Evolutionary conservation across 441 rosid species (phyloP), one percentile per base, ranked within the genome.

Genomic region (Jatropha multifida): DNA sequence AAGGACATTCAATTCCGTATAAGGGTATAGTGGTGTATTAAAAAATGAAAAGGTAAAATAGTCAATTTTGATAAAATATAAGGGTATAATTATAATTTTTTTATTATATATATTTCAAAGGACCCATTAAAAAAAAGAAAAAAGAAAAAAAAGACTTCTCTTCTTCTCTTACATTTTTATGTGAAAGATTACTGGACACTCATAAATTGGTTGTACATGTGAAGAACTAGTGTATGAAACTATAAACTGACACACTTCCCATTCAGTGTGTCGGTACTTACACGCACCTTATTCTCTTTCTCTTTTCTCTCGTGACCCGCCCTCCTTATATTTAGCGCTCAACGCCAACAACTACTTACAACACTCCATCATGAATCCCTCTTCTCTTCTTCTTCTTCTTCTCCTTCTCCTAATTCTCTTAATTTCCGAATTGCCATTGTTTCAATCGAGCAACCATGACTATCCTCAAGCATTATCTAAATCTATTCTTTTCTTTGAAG

Each of bases 401-500:
- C 10, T 69, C 37, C 14, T 75, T 63, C 72, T 81, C 55, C 3
- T 42, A 23, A 9, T 18, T 18, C 3, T 69, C 15, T 5, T 75
- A 3, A 6, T 66, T 42, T 63, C 67, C 2, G 46, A 13, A 5
- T 55, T 76, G 32, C 71, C 81, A 32, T 7, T 41, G 13, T 59
- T n/a, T 59, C 80, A 68, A n/a, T 80, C 89, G 23, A 81, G 76
- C 81, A 75, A 72, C 77, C 98, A 84, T 69, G 89, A 91, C 67
- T 94, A 92, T 81, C 68, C 58, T 3, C 95, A 89, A 67, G 99
- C 99, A 63, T 83, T 94, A 70, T 83, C 98, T 41, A 93, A 94
- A 78, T 86, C 97, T 11, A 93, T 94, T 76, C 90, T 94, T 52
- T 94, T 94, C 91, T 94, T 95, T 80, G 94, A 95, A 69, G 99